Conservation (phyloP, 331 rosid genomes). For the Stylosanthes scabra region DNA sequence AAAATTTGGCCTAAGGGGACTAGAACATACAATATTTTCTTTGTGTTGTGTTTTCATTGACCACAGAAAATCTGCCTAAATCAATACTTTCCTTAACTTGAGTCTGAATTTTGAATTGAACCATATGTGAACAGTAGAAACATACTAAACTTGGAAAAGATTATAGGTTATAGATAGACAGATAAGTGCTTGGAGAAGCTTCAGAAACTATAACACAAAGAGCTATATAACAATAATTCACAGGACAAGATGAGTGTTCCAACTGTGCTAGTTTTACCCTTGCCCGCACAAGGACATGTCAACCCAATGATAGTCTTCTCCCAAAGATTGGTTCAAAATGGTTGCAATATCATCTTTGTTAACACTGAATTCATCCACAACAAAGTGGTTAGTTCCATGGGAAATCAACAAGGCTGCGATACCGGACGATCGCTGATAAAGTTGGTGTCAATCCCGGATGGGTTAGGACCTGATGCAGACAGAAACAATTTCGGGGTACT, state of each 20-base stretch:
- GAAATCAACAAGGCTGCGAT: neutral
- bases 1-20: too few relatives aligned
- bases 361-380: slow-evolving; percentile 28
- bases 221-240: too few relatives aligned
- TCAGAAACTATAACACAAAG: too few relatives aligned
- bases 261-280: slow-evolving; percentile 37
- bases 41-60: too few relatives aligned
- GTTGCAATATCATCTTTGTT: slow-evolving; percentile 38
- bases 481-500: neutral
- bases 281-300: slow-evolving; percentile 47
- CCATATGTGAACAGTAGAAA: too few relatives aligned
- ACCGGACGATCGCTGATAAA: neutral
- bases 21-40: too few relatives aligned
- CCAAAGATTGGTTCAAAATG: slow-evolving; percentile 20
- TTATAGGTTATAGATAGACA: too few relatives aligned
- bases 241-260: slow-evolving; percentile 30
- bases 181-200: too few relatives aligned
- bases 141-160: too few relatives aligned
- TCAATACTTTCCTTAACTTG: too few relatives aligned
- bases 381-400: slow-evolving; percentile 16
- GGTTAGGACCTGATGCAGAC: neutral
- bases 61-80: too few relatives aligned
- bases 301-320: slow-evolving; percentile 31
- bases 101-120: too few relatives aligned
- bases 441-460: slow-evolving; percentile 11